Evolutionary conservation across 116 monocot genomes (phyloP).

Genomic region (Trichopus zeylanicus): DNA sequence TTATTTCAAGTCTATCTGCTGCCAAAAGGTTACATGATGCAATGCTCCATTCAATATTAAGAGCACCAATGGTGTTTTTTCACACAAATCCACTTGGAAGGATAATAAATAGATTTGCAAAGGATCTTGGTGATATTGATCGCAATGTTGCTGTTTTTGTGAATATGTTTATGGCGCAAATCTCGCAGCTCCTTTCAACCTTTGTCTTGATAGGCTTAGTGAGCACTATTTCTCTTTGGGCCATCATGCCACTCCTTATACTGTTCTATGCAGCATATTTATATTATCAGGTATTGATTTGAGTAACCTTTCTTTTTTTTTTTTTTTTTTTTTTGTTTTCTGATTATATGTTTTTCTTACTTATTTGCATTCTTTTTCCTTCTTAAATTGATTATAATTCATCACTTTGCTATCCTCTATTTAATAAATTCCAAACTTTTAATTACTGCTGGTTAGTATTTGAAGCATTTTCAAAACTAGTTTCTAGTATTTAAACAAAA

Average conservation of each 20-base stretch:
- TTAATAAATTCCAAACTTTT: too few species aligned
- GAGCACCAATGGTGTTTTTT: slow-evolving; percentile 97
- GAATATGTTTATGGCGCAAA: slow-evolving; percentile 86
- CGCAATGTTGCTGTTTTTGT: slow-evolving; percentile 79
- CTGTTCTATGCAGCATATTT: slow-evolving; percentile 93
- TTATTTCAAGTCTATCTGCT: slow-evolving; percentile 85
- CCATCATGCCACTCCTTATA: slow-evolving; percentile 94
- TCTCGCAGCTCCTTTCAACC: slow-evolving; percentile 92
- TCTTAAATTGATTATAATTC: too few species aligned
- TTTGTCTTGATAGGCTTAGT: slow-evolving; percentile 96
- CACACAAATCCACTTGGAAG: slow-evolving; percentile 98
- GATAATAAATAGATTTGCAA: slow-evolving; percentile 96
- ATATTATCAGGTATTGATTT: slow-evolving; percentile 82
- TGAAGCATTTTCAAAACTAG: too few species aligned
- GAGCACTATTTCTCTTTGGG: slow-evolving; percentile 96
- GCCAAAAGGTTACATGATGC: slow-evolving; percentile 88
- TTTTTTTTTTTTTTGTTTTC: neutral
- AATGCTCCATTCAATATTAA: slow-evolving; percentile 86
- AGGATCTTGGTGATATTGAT: slow-evolving; percentile 95
- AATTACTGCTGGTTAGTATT: too few species aligned
- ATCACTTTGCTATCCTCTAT: too few species aligned
- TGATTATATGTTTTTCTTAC: neutral
- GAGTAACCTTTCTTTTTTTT: neutral
- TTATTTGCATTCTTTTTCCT: slow-evolving; percentile 1
- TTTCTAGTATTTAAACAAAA: too few species aligned